phyloP scores from a whole-genome alignment of 2,329 filamentous ascomycete species.

The Colletotrichum tropicale region DNA sequence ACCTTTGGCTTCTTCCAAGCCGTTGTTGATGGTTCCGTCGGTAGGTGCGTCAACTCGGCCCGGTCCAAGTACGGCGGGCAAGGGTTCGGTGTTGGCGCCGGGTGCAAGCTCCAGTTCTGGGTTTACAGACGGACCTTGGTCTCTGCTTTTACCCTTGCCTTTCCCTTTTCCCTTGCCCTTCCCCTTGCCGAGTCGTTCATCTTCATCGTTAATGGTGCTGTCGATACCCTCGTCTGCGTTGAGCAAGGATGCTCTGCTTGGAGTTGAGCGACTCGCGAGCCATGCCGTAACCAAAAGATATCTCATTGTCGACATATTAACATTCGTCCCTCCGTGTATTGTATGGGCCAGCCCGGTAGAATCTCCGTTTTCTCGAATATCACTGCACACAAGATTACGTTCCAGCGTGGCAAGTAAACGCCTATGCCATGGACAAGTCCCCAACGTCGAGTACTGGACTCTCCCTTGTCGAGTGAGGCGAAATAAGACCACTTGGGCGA shows the following conservation, averaged over 20 bases:
- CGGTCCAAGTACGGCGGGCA: background rate
- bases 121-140: background rate
- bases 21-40: background rate
- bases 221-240: background rate
- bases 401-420: background rate
- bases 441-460: background rate
- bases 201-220: background rate
- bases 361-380: background rate
- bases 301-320: background rate
- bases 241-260: background rate
- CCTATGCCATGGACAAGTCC: background rate
- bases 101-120: background rate
- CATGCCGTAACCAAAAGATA: background rate
- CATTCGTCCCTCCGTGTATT: background rate
- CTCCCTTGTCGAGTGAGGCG: background rate
- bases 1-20: background rate
- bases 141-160: background rate
- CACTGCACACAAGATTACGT: background rate
- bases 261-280: background rate
- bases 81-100: background rate
- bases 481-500: background rate
- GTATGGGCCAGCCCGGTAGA: slow-evolving; percentile 4
- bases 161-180: background rate
- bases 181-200: background rate
- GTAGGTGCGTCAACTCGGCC: background rate